phyloP scores from a whole-genome alignment of 257 asterid genomes.

The Verbena officinalis region DNA sequence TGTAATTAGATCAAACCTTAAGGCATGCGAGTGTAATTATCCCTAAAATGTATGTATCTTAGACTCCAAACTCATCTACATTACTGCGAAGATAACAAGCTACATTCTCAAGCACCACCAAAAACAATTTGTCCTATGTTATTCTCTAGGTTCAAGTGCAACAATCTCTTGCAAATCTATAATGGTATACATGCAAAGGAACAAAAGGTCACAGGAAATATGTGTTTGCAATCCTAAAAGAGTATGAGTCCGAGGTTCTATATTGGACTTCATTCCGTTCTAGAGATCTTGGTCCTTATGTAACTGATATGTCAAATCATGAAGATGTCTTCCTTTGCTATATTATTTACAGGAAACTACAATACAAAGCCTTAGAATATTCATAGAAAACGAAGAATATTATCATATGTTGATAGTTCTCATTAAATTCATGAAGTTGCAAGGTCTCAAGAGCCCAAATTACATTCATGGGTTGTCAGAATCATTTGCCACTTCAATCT shows the following conservation, averaged over 20 bases:
- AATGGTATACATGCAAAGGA: no score
- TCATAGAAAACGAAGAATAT: neutral
- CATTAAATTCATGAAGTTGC: constrained; percentile 3
- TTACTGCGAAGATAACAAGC: neutral
- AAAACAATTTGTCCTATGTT: neutral
- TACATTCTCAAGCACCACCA: neutral
- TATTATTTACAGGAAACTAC: neutral
- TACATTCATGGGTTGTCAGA: constrained; percentile 2
- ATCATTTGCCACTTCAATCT: neutral
- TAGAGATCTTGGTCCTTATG: neutral
- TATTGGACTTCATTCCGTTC: neutral
- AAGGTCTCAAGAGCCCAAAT: constrained; percentile 1
- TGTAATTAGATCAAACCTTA: no score
- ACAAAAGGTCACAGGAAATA: no score
- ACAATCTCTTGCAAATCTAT: neutral
- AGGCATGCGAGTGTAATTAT: no score
- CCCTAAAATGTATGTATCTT: neutral
- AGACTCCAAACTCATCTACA: neutral
- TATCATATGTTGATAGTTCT: neutral
- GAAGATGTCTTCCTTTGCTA: neutral
- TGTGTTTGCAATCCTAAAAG: no score
- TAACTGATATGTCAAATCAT: neutral
- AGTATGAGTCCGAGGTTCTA: no score
- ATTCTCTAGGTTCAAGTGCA: neutral
- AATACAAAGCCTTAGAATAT: neutral